A percentile compares a stretch with the other conserved stretches of the same genome.
Conservation (phyloP, 257 asterid genomes). For the Plantago ovata region DNA sequence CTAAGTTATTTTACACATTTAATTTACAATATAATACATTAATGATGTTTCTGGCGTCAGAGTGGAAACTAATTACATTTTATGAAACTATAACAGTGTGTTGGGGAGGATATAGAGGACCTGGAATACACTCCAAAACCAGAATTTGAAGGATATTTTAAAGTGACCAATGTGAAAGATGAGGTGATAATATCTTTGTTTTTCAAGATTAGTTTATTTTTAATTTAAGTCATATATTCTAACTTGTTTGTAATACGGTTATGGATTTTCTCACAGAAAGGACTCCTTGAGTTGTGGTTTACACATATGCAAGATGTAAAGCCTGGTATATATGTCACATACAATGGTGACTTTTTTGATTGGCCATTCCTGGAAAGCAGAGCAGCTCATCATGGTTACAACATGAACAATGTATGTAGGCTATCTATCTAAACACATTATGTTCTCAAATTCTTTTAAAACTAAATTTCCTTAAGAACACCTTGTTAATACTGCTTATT, state of each 20-base stretch:
- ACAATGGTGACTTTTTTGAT: conserved; percentile 97
- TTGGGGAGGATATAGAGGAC: conserved; percentile 94
- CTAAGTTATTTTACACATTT: conserved; percentile 8
- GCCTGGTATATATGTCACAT: conserved; percentile 96
- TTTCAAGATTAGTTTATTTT: background rate
- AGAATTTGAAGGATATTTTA: conserved; percentile 85
- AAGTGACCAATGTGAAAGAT: conserved; percentile 79
- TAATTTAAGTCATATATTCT: background rate
- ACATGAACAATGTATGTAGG: conserved; percentile 63
- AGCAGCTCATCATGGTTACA: conserved; percentile 84
- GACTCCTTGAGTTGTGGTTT: conserved; percentile 81
- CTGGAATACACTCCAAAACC: conserved; percentile 97
- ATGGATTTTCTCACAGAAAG: conserved; percentile 51
- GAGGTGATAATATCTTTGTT: conserved; percentile 55
- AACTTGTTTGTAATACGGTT: conserved; percentile 10
- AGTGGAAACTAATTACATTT: conserved; percentile 10
- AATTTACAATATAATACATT: conserved; percentile 3
- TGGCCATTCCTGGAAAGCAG: conserved; percentile 96
- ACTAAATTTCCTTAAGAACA: conserved; percentile 8
- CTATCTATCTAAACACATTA: conserved; percentile 18
- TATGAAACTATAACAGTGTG: conserved; percentile 57
- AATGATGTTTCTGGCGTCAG: conserved; percentile 4
- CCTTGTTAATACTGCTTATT: conserved; percentile 2
- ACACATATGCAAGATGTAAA: conserved; percentile 87
- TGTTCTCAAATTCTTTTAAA: conserved; percentile 11